Evolutionary conservation across 1,284 basidiomycete species (phyloP).

Genomic region (Ustilago sp.): DNA sequence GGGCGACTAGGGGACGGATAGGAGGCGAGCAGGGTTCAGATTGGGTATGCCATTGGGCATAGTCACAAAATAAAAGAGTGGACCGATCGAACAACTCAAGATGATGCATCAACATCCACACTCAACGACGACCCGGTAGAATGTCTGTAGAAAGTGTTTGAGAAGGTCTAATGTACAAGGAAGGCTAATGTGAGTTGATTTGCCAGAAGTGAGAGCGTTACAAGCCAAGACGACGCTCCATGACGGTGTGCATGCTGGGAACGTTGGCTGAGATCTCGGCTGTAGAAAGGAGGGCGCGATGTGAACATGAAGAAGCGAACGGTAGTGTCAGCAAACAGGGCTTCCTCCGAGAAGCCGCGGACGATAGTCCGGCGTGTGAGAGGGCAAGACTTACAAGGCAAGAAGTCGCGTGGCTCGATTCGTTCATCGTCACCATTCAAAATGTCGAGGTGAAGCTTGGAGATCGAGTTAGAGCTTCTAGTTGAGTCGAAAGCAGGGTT

Average conservation of each 20-base stretch:
- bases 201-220: conserved; percentile 2
- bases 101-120: not conserved
- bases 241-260: conserved; percentile 43
- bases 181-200: not conserved
- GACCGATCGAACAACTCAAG: not conserved
- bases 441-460: conserved; percentile 65
- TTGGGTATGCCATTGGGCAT: too few species aligned
- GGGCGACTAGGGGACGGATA: too few species aligned
- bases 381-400: conserved; percentile 54
- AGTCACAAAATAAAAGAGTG: too few species aligned
- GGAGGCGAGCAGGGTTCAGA: too few species aligned
- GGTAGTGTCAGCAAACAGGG: conserved; percentile 1
- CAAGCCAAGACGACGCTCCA: conserved; percentile 48
- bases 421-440: conserved; percentile 67
- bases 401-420: conserved; percentile 64
- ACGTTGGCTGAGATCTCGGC: conserved; percentile 33
- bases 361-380: not conserved
- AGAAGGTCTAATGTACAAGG: conserved; percentile 31
- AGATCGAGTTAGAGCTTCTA: conserved; percentile 39
- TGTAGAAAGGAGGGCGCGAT: not conserved
- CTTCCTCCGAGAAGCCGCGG: not conserved
- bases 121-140: not conserved
- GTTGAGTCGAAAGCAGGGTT: conserved; percentile 41
- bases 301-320: not conserved
- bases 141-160: conserved; percentile 4